Evolutionary conservation across 1,139 yeast species (phyloP).

Genomic region (Candida sp.): DNA sequence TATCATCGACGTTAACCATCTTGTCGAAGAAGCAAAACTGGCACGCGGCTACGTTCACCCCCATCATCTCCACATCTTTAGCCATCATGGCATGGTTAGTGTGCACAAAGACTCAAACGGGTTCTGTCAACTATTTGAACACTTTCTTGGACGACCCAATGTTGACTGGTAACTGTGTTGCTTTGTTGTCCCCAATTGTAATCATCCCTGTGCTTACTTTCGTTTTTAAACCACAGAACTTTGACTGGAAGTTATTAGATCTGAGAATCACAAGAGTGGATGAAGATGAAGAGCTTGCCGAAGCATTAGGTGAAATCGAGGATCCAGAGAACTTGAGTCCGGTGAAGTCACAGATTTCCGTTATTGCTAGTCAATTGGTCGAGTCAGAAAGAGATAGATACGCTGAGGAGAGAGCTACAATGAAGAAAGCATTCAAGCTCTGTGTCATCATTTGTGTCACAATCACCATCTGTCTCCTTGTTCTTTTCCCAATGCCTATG

Average conservation of each 20-base stretch:
- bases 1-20: slow-evolving; percentile 75
- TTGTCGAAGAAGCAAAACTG: slow-evolving; percentile 70
- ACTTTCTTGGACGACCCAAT: slow-evolving; percentile 82
- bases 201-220: slow-evolving; percentile 70
- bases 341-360: slow-evolving; percentile 37
- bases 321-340: slow-evolving; percentile 45
- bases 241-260: slow-evolving; percentile 66
- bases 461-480: slow-evolving; percentile 62
- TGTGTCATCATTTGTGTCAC: slow-evolving; percentile 60
- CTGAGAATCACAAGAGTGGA: slow-evolving; percentile 64
- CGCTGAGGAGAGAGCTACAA: slow-evolving; percentile 47
- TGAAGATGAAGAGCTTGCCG: slow-evolving; percentile 64
- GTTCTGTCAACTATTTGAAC: slow-evolving; percentile 59
- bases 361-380: slow-evolving; percentile 50
- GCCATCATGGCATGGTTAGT: slow-evolving; percentile 74
- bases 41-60: slow-evolving; percentile 62
- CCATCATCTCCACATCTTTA: slow-evolving; percentile 62
- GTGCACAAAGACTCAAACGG: slow-evolving; percentile 56
- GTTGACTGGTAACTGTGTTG: slow-evolving; percentile 87
- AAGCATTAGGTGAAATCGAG: slow-evolving; percentile 26
- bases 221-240: slow-evolving; percentile 68
- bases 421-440: slow-evolving; percentile 54
- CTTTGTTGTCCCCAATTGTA: slow-evolving; percentile 74
- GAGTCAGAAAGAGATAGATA: slow-evolving; percentile 33
- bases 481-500: slow-evolving; percentile 92